phyloP scores from a whole-genome alignment of 768 basidiomycete species.

The Kwoniella botswanensis region DNA sequence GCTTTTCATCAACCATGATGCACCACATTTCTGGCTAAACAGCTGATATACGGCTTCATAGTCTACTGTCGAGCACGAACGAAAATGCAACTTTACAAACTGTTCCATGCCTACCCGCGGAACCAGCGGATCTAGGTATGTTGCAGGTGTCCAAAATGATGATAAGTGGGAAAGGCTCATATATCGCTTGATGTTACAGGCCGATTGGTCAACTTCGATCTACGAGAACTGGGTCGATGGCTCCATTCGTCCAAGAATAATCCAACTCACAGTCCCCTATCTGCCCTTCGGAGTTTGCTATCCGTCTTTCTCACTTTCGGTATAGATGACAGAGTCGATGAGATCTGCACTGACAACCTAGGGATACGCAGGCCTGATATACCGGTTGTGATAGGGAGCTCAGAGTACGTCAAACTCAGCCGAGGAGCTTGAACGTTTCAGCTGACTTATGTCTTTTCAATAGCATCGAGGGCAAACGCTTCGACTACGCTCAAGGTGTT shows the following conservation, averaged over 20 bases:
- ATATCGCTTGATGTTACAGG: slow-evolving; percentile 12
- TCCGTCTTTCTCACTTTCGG: slow-evolving; percentile 72
- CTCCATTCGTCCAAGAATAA: slow-evolving; percentile 47
- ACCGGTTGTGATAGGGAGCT: slow-evolving; percentile 31
- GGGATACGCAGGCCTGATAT: slow-evolving; percentile 60
- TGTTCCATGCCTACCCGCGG: background rate
- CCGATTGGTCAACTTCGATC: slow-evolving; percentile 29
- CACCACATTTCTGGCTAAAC: too few species aligned
- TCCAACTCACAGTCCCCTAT: slow-evolving; percentile 58
- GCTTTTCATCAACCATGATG: too few species aligned
- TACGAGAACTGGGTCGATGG: slow-evolving; percentile 23
- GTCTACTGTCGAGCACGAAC: background rate
- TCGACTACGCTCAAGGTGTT: slow-evolving; percentile 57
- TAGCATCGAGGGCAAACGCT: slow-evolving; percentile 31
- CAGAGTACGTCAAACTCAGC: background rate
- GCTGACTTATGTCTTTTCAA: background rate
- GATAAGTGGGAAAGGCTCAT: background rate
- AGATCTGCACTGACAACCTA: slow-evolving; percentile 68
- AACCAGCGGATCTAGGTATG: background rate
- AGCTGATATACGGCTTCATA: background rate
- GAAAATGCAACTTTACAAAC: background rate
- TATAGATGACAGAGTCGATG: slow-evolving; percentile 72
- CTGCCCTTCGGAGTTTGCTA: slow-evolving; percentile 66
- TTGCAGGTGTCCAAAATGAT: background rate
- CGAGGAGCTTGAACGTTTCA: background rate